These are phyloP conservation scores for Euphorbia peplus DNA, from an alignment of 345 rosid species.

Conservation along the genomic window DNA sequence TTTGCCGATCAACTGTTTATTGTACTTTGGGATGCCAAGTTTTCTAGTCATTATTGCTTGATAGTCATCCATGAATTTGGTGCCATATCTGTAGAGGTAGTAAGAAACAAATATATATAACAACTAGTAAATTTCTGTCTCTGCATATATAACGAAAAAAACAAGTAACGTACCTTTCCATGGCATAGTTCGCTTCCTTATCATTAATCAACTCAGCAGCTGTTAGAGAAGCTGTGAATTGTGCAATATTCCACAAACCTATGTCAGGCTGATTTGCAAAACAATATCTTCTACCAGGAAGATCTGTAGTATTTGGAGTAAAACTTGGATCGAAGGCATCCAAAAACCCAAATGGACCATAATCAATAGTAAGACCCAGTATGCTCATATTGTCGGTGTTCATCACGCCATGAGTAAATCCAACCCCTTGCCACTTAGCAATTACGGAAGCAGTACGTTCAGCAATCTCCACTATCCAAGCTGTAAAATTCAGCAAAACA, in stretches of 20 bases:
- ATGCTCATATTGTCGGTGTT: constrained; percentile 99
- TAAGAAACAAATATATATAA: constrained; percentile 4
- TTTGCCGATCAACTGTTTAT: constrained; percentile 72
- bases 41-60: constrained; percentile 84
- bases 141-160: too few species aligned
- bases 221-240: constrained; percentile 62
- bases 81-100: constrained; percentile 62
- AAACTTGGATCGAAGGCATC: constrained; percentile 97
- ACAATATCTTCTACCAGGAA: constrained; percentile 94
- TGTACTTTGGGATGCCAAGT: constrained; percentile 90
- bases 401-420: constrained; percentile 96
- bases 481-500: constrained; percentile 37
- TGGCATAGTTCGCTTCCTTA: constrained; percentile 79
- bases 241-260: constrained; percentile 90
- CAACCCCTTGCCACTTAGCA: constrained; percentile 97
- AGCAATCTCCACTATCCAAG: constrained; percentile 89
- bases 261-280: constrained; percentile 98
- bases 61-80: constrained; percentile 93
- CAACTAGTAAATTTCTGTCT: not conserved
- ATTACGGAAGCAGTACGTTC: constrained; percentile 84
- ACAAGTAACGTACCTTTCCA: too few species aligned
- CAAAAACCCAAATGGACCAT: constrained; percentile 96
- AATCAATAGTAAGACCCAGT: constrained; percentile 91
- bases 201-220: constrained; percentile 72
- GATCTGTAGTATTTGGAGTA: constrained; percentile 97